These are phyloP conservation scores for Dothideomycetes sp. DNA, from an alignment of 2,329 filamentous ascomycete genomes.

Conservation along the genomic window DNA sequence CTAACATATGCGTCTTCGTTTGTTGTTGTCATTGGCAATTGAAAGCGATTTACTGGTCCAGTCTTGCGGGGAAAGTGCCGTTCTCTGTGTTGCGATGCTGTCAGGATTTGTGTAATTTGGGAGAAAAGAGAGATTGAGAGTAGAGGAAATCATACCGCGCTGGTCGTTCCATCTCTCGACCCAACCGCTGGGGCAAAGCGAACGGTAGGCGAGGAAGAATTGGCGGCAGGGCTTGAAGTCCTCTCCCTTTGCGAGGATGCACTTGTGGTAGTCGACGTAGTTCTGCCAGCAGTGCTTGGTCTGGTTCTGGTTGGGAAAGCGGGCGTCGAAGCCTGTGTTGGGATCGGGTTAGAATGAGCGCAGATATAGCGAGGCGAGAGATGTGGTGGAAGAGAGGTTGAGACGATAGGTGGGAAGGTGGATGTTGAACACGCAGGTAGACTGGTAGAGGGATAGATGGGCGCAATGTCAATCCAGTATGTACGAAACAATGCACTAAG, in stretches of 20 bases:
- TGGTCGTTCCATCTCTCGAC: conserved; percentile 93
- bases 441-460: conserved; percentile 3
- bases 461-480: conserved; percentile 7
- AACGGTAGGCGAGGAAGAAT: conserved; percentile 96
- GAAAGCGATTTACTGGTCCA: conserved; percentile 30
- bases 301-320: conserved; percentile 97
- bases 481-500: too few relatives aligned
- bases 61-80: conserved; percentile 43
- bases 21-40: too few relatives aligned
- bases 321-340: conserved; percentile 84
- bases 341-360: conserved; percentile 6
- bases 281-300: conserved; percentile 99
- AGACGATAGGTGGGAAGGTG: too few relatives aligned
- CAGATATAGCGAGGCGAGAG: neutral
- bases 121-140: neutral
- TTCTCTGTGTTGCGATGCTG: conserved; percentile 33
- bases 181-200: conserved; percentile 94
- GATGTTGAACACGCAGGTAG: too few relatives aligned
- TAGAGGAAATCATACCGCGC: conserved; percentile 55
- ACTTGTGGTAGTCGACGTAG: conserved; percentile 99
- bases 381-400: neutral
- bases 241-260: conserved; percentile 95
- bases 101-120: neutral
- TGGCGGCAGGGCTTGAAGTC: conserved; percentile 95
- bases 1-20: too few relatives aligned